Evolutionary conservation across 2,329 filamentous ascomycete species (phyloP).

Genomic region (Ramichloridium luteum): DNA sequence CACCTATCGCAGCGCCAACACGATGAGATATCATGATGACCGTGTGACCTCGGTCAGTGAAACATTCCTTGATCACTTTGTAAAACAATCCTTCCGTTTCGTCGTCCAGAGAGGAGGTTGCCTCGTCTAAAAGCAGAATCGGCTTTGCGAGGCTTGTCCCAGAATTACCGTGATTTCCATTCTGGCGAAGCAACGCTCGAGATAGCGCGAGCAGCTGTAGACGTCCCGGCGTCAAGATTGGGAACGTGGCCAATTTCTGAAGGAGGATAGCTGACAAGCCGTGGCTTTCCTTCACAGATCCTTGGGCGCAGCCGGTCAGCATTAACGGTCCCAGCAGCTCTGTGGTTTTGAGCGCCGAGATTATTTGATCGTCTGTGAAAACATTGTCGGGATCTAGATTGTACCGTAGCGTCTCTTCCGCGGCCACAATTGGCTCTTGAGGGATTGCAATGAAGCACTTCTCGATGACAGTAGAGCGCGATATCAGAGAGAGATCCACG

Average conservation of each 20-base stretch:
- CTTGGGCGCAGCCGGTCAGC: not conserved
- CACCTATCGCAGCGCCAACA: not conserved
- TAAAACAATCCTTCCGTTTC: conserved; percentile 1
- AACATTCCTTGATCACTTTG: conserved; percentile 2
- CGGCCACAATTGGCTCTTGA: conserved; percentile 1
- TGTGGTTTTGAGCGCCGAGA: not conserved
- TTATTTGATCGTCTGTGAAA: not conserved
- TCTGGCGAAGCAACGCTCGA: conserved; percentile 1
- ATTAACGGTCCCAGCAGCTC: not conserved
- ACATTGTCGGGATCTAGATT: conserved; percentile 1
- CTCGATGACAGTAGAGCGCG: not conserved
- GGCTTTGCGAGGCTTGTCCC: not conserved
- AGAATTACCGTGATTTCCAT: not conserved
- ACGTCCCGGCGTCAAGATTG: not conserved
- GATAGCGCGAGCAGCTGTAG: conserved; percentile 2
- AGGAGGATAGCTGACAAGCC: not conserved
- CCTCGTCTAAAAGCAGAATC: conserved; percentile 2
- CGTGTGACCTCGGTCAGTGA: conserved; percentile 3
- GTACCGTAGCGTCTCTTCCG: not conserved
- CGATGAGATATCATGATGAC: conserved; percentile 2
- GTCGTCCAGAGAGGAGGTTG: conserved; percentile 2
- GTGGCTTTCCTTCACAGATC: not conserved
- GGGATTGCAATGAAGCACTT: conserved; percentile 1
- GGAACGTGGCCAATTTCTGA: not conserved
- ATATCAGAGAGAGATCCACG: not conserved